Evolutionary conservation across 2,329 filamentous ascomycete species (phyloP).

Genomic region (Cladorrhinum sp.): DNA sequence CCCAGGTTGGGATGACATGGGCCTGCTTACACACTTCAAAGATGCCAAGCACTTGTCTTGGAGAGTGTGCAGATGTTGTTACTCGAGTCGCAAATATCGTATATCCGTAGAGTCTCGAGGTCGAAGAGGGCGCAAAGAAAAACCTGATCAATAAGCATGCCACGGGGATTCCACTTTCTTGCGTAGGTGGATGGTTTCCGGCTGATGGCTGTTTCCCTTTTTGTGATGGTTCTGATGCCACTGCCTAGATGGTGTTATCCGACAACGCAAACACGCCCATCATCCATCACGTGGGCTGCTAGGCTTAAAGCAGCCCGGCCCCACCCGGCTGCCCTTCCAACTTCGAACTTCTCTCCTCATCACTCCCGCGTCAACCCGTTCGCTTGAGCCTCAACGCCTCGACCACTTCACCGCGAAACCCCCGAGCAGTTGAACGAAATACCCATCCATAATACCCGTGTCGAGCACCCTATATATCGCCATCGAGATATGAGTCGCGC

Average conservation of each 20-base stretch:
- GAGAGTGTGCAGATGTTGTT: neutral
- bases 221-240: neutral
- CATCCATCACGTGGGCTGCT: slow-evolving; percentile 28
- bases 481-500: slow-evolving; percentile 89
- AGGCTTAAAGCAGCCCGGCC: slow-evolving; percentile 17
- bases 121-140: neutral
- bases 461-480: slow-evolving; percentile 26
- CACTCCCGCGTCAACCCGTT: slow-evolving; percentile 27
- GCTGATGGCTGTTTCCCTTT: neutral
- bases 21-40: neutral
- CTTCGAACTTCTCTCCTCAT: slow-evolving; percentile 30
- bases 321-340: slow-evolving; percentile 17
- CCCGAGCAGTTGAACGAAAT: slow-evolving; percentile 15
- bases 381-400: slow-evolving; percentile 25
- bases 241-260: slow-evolving; percentile 5
- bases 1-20: slow-evolving; percentile 10
- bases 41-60: neutral
- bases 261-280: slow-evolving; percentile 13
- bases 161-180: neutral
- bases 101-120: neutral
- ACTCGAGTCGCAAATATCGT: neutral
- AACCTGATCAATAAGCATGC: neutral
- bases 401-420: slow-evolving; percentile 17
- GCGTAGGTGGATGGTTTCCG: neutral
- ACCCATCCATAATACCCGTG: slow-evolving; percentile 25